Conservation (phyloP, 148 eudicot species). For the Heliamphora exappendiculata region DNA sequence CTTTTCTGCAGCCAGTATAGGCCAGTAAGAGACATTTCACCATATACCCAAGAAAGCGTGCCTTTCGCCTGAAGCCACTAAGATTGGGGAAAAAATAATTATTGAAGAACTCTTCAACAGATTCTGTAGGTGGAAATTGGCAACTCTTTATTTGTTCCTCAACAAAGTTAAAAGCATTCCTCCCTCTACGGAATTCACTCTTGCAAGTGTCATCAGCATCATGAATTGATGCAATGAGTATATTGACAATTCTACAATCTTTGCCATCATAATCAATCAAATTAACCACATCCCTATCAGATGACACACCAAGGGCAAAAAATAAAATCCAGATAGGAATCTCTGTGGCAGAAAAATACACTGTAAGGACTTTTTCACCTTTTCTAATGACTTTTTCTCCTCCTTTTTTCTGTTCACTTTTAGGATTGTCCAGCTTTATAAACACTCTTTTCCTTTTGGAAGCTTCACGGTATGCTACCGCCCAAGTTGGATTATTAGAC, state of each 20-base stretch:
- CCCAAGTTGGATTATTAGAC: constrained; percentile 58
- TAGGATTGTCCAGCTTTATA: constrained; percentile 58
- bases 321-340: constrained; percentile 83
- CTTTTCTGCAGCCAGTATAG: constrained; percentile 65
- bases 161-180: constrained; percentile 38
- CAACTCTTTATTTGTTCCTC: constrained; percentile 33
- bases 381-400: constrained; percentile 55
- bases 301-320: constrained; percentile 74
- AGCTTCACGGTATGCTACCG: constrained; percentile 54
- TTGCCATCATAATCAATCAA: constrained; percentile 48
- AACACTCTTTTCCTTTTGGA: constrained; percentile 53
- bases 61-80: constrained; percentile 46
- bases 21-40: constrained; percentile 68
- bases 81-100: constrained; percentile 58
- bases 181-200: constrained; percentile 37
- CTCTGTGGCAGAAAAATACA: constrained; percentile 48
- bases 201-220: constrained; percentile 71
- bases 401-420: constrained; percentile 45
- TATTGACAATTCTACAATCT: constrained; percentile 57
- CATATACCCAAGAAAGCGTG: constrained; percentile 87
- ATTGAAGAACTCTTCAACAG: constrained; percentile 44
- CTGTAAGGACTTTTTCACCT: constrained; percentile 54
- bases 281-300: constrained; percentile 71
- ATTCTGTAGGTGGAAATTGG: constrained; percentile 65
- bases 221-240: constrained; percentile 72